phyloP scores from a whole-genome alignment of 1,284 basidiomycete species.

The Papiliotrema fonsecae region DNA sequence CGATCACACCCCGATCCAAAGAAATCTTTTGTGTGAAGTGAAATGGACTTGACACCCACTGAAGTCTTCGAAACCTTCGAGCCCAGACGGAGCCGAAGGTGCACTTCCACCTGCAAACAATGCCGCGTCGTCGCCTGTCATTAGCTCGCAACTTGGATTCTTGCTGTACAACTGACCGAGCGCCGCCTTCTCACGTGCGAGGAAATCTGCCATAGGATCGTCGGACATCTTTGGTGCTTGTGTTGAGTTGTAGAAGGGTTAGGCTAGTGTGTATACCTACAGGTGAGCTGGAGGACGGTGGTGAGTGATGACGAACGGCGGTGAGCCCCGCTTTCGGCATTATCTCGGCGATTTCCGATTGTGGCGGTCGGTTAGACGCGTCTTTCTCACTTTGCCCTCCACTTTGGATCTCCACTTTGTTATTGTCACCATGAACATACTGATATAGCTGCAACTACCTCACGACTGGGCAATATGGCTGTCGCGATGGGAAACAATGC shows the following conservation, averaged over 20 bases:
- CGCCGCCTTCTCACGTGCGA: constrained; percentile 45
- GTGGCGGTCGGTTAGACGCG: too few species aligned
- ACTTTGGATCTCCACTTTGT: too few species aligned
- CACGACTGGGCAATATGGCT: too few species aligned
- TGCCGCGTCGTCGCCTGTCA: constrained; percentile 45
- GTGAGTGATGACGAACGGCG: neutral
- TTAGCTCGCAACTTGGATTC: neutral
- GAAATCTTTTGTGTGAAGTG: too few species aligned
- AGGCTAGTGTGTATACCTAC: neutral
- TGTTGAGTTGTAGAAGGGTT: neutral
- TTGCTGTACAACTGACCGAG: constrained; percentile 32
- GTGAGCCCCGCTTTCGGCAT: too few species aligned
- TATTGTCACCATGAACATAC: too few species aligned
- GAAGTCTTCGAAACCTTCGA: constrained; percentile 38
- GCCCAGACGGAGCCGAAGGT: constrained; percentile 36
- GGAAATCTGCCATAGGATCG: constrained; percentile 49
- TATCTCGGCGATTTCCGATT: too few species aligned
- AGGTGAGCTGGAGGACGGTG: neutral
- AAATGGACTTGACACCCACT: too few species aligned
- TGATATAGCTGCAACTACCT: too few species aligned
- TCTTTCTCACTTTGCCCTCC: too few species aligned
- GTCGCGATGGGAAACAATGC: too few species aligned
- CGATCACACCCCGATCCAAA: too few species aligned
- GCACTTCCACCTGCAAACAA: constrained; percentile 39
- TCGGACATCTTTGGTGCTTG: constrained; percentile 37